Base-by-base conservation (phyloP, 805 yeast genomes). In the Teunomyces gatunensis region DNA sequence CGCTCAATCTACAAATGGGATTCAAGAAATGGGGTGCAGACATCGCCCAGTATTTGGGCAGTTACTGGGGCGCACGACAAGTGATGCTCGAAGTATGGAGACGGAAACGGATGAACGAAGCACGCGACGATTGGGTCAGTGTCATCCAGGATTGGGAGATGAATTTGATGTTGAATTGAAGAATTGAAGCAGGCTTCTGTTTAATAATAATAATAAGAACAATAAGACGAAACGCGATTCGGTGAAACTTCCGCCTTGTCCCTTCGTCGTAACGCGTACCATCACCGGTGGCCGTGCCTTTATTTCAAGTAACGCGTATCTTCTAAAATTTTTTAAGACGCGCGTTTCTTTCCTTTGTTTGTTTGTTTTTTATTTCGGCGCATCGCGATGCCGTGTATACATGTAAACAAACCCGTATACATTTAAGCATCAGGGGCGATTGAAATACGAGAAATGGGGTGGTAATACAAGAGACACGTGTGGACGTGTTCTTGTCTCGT, bases 51-150 rank as follows among this genome's bases (percentile, higher is more conserved):
- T 72, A 67, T 50, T 55, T 68, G 45, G 95, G 96, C 0, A 83
- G 91, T 28, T 89, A 88, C 60, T 86, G 90, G 88, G 90, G 89
- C 11, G 90, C 92, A 0, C 69, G 92, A 47, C 90, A 85, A 59
- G 87, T 89, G 44, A 85, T 88, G 87, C 71, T 83, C 49, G 96
- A 89, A 61, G 92, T 88, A 7, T 87, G 95, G 94, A 67, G 89
- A 50, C 71, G 96, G 39, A 80, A 88, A 56, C 73, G 80, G 44
- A 77, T 75, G 54, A 78, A 79, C 32, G 84, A 79, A 48, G 69
- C 71, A 21, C 71, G 79, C 47, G 87, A 80, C 54, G 81, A 81
- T 55, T 89, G 96, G 96, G 81, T 84, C 47, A 80, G 85, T 46
- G 91, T 89, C 13, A 78, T 87, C 41, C 77, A 78, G 40, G 95